These are phyloP conservation scores for Ogataea populi-albae DNA, from an alignment of 805 yeast species.

Conservation along the genomic window DNA sequence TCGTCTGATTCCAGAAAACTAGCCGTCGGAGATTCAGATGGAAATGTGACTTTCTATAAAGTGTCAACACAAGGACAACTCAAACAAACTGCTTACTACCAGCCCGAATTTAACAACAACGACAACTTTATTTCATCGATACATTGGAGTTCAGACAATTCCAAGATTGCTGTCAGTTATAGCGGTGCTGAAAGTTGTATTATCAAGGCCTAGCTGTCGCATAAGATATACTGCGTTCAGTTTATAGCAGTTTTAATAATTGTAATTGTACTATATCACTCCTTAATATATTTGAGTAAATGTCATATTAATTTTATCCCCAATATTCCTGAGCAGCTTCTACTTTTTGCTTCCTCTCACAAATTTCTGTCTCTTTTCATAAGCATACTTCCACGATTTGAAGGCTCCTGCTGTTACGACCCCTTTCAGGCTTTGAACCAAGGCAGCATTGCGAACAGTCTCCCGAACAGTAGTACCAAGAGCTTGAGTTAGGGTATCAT, in stretches of 20 bases:
- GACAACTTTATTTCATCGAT: slow-evolving; percentile 22
- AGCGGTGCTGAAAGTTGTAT: slow-evolving; percentile 26
- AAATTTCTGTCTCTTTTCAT: slow-evolving; percentile 57
- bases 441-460: slow-evolving; percentile 68
- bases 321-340: slow-evolving; percentile 2
- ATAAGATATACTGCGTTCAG: slow-evolving; percentile 1
- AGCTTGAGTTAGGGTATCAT: slow-evolving; percentile 33
- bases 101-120: slow-evolving; percentile 18
- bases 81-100: slow-evolving; percentile 23
- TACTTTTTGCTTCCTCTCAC: slow-evolving; percentile 6
- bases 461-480: slow-evolving; percentile 42
- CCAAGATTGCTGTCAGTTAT: slow-evolving; percentile 27
- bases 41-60: slow-evolving; percentile 55
- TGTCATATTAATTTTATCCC: slow-evolving; percentile 6
- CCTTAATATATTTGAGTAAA: slow-evolving; percentile 4
- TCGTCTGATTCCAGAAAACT: slow-evolving; percentile 48
- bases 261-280: slow-evolving; percentile 1
- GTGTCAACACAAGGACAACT: slow-evolving; percentile 20
- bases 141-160: slow-evolving; percentile 25
- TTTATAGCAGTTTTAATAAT: not conserved
- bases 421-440: slow-evolving; percentile 78
- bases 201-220: slow-evolving; percentile 10
- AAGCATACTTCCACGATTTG: slow-evolving; percentile 70
- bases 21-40: slow-evolving; percentile 67
- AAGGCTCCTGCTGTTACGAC: slow-evolving; percentile 79